Evolutionary conservation across 768 basidiomycete genomes (phyloP), one percentile per base, ranked within the genome.

Genomic region (Trametes coccinea): DNA sequence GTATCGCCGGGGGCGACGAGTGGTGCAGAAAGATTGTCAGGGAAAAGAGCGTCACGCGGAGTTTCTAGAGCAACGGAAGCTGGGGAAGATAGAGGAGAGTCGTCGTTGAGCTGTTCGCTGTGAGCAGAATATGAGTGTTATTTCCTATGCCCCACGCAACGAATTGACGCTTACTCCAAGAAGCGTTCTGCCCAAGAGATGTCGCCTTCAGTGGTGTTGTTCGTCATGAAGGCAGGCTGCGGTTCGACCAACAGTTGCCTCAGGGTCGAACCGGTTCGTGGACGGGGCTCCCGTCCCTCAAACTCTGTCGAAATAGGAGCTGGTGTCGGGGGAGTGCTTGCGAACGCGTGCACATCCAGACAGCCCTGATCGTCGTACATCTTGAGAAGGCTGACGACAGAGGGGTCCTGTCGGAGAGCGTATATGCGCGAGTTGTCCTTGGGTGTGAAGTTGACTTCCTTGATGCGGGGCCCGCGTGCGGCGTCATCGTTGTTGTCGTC

Each of bases 131-230:
- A 22, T 22, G 22, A 22, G 22, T 22, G 22, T 22, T 56, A 33
- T 29, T n/a, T 46, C n/a, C 29, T 8, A 34, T 41, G 13, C 40
- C 44, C 14, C 40, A 40, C 54, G 29, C 17, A 8, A 7, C 31
- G 50, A 60, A 10, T 29, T 39, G 13, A 5, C 0, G 68, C 84
- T 59, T 66, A 91, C 90, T 80, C 82, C 55, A 92, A 77, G 72
- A 83, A 86, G 45, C 82, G 81, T 75, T 93, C 90, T 11, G 90
- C 90, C 90, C 90, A 93, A 2, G 90, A 92, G 56, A 93, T 90
- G 66, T 92, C 90, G 6, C 89, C 85, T 70, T 90, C 88, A 6
- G 70, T 63, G 0, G 69, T 74, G 63, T 77, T 78, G 57, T 77
- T 74, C 30, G 65, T 61, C 14, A 69, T 46, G 14, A 67, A 63